Base-by-base conservation (phyloP, 352 stramenopile species). In the Globisporangium cederbergense region DNA sequence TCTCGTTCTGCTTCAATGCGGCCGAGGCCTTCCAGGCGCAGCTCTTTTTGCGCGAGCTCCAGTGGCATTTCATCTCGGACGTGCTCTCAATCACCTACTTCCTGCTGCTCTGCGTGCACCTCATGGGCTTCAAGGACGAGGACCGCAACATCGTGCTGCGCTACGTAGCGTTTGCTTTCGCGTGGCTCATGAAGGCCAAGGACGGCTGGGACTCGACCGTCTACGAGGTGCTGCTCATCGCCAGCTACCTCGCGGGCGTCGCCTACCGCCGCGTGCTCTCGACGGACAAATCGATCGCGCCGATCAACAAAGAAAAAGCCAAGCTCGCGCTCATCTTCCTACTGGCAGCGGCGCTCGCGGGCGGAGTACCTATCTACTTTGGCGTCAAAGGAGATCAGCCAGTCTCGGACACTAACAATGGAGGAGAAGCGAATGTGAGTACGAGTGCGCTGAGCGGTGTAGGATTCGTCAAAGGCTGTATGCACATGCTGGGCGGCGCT, bases 61-160 rank as follows among this genome's bases (percentile, higher is more conserved):
- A 96, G 64, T 96, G 86, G 88, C 87, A 95, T 56, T 92, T 90
- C 58, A 93, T 96, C 70, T 90, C 82, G 68, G 88, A 96, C 62
- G 83, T 96, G 66, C 71, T 96, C 28, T 93, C 78, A n/a, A 65
- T 95, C 56, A 72, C 88, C 13, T 96, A 95, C 68, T 91, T 95
- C 62, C 72, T 93, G 71, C 68, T 93, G 67, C 72, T 96, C 11
- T 91, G 85, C 62, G 85, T 95, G 30, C 88, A 96, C 66, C 73
- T 92, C 57, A 92, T 95, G 82, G 85, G 83, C 45, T 91, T 86
- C 66, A 76, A 78, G 60, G 74, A 93, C 64, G 85, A 96, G 57
- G 85, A 91, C 63, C 75, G 70, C 71, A 95, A 94, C 70, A 95
- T 96, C 47, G 40, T 94, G 22, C 63, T 96, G 69, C 86, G 88